Percentiles rank a stretch among this genome's conserved stretches.
Conservation (phyloP, 2,329 filamentous ascomycete species). For the Colletotrichum sp. region DNA sequence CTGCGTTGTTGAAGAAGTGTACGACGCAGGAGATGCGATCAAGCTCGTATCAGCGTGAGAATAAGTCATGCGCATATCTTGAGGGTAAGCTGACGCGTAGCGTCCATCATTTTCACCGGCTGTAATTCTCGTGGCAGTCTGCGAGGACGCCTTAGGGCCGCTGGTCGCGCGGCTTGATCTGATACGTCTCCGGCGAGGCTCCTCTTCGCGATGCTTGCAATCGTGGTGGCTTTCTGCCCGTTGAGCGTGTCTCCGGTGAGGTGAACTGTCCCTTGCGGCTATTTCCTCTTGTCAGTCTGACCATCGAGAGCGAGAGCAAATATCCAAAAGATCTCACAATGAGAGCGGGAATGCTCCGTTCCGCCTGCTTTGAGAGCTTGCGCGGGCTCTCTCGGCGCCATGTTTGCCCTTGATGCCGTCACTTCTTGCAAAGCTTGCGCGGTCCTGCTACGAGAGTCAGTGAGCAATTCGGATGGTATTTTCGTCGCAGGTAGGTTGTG, state of each 20-base stretch:
- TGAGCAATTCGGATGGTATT: neutral
- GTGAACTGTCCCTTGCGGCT: neutral
- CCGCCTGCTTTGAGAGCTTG: neutral
- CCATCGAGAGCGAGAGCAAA: neutral
- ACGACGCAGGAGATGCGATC: neutral
- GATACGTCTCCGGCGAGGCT: conserved; percentile 13
- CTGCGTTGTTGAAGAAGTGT: neutral
- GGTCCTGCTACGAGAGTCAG: neutral
- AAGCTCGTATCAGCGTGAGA: neutral
- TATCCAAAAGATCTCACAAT: neutral
- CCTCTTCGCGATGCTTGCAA: neutral
- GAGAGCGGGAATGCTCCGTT: neutral
- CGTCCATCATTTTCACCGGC: neutral
- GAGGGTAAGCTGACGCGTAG: neutral
- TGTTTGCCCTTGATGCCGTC: neutral
- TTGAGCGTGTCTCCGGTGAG: neutral
- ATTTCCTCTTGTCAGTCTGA: neutral
- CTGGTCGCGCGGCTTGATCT: conserved; percentile 8
- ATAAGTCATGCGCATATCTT: neutral
- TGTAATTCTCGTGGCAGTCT: neutral
- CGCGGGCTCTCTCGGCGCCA: neutral
- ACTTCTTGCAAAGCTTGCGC: neutral
- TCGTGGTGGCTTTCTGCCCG: neutral
- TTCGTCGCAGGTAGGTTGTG: neutral
- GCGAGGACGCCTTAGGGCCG: neutral